Evolutionary conservation across 192 early-diverging fungal species (phyloP), one percentile per base, ranked within the genome.

Genomic region (Linnemannia zychae): DNA sequence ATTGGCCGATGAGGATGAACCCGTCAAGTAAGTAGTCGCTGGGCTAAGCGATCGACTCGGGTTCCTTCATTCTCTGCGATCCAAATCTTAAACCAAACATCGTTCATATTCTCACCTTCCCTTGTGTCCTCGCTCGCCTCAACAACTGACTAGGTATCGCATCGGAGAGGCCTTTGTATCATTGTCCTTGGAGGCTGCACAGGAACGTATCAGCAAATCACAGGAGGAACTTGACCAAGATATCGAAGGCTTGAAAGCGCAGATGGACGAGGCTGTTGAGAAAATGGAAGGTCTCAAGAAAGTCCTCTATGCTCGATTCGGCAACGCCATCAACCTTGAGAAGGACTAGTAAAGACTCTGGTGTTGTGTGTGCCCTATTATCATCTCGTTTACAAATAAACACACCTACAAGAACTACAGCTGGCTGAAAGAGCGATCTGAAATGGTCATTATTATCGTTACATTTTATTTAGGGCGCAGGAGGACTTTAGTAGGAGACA

Each of bases 301-400:
- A 68, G 74, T 87, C 15, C 90, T 99, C 38, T 99, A 99, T 76
- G 94, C 90, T 46, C 97, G 96, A 82, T 99, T 99, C 90, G 97
- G 97, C 31, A 95, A 93, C 48, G 94, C 95, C 22, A 99, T 99
- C 87, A 99, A 99, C 86, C 90, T 99, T 22, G 98, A 99, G 90
- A 96, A 94, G 85, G 91, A 92, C 79, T 96, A 87, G 86, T 52
- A 11, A 48, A 4, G 38, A 40, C 4, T 9, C 40, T 40, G 34
- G 13, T 15, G 3, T 0, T 13, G 34, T n/a, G n/a, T n/a, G n/a
- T 63, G 28, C 13, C 28, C 24, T 33, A 6, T 53, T 6, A 6
- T 5, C 24, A 28, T 13, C 57, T 9, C 12, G 20, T 34, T 34
- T 37, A 46, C n/a, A 12, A 40, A 48, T 24, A 38, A 24, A 53